Base-by-base conservation (phyloP, 148 eudicot genomes). In the Camellia lanceoleosa region DNA sequence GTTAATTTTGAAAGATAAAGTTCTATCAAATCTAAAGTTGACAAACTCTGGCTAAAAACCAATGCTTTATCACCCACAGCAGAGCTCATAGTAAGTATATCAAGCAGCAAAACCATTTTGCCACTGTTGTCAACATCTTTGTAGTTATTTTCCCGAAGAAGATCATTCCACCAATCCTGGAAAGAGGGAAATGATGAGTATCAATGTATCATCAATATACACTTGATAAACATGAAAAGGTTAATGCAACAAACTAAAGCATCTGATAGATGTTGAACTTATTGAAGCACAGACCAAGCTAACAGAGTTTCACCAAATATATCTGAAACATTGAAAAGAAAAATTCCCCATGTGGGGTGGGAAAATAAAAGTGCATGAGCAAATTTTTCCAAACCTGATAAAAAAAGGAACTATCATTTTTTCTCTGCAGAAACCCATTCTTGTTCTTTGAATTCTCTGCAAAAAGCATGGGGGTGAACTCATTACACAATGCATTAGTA, bases 101-200 rank as follows among this genome's bases (percentile, higher is more conserved):
- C 98, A 23, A 96, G 86, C 73, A 96, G 89, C 91, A 96, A 85
- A 79, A 96, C 98, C 99, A 96, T 96, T 89, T 96, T 96, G 38
- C 99, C 99, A 90, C 99, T 84, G 51, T 90, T 87, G 43, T 90
- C 93, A 77, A 88, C 87, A 63, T 89, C 96, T 80, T 84, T 93
- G 63, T 88, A 85, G 72, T 81, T 88, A 69, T 81, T 83, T 74
- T 75, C 87, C 83, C 77, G 85, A 47, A 91, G 88, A 84, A 96
- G 90, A 85, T 89, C 92, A 58, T 82, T 88, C 98, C 99, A 96
- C 99, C 99, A 96, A 76, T 94, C 97, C 99, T 96, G 88, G 49
- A 80, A 79, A 78, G n/a, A 73, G 64, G 73, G 16, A 67, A 80
- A 51, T 18, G 55, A 73, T 19, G 44, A 43, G 58, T 12, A 70